These are phyloP conservation scores for Phytophthora tentaculata DNA, from an alignment of 352 stramenopile genomes.

Conservation along the genomic window DNA sequence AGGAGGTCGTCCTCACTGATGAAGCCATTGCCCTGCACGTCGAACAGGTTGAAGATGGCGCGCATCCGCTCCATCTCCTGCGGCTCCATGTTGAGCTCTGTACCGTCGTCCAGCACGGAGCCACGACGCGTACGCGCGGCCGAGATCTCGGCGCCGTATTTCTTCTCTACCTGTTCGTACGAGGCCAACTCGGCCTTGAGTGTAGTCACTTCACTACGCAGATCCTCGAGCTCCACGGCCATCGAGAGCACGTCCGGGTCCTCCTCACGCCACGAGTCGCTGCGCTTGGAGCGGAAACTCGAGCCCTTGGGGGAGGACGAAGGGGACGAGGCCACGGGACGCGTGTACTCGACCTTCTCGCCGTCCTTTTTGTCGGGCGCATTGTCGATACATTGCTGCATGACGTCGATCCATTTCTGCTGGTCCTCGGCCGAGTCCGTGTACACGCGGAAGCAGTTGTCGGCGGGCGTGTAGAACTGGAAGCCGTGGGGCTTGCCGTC, in stretches of 20 bases:
- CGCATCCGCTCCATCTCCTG: constrained; percentile 89
- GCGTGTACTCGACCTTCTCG: constrained; percentile 66
- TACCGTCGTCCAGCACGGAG: constrained; percentile 79
- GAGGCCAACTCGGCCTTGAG: constrained; percentile 74
- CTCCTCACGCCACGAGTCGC: constrained; percentile 83
- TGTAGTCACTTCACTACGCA: constrained; percentile 74
- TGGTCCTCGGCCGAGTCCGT: constrained; percentile 77
- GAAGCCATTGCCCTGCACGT: constrained; percentile 81
- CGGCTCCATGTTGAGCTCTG: constrained; percentile 78
- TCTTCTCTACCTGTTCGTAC: constrained; percentile 85
- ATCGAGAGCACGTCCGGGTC: constrained; percentile 72
- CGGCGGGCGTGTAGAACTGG: constrained; percentile 87
- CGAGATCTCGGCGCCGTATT: constrained; percentile 64
- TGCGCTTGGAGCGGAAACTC: constrained; percentile 54
- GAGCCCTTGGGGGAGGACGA: constrained; percentile 59
- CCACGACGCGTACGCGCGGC: constrained; percentile 63
- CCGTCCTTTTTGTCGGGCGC: constrained; percentile 73
- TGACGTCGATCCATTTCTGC: constrained; percentile 65
- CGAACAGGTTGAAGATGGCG: constrained; percentile 85
- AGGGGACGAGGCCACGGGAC: constrained; percentile 72
- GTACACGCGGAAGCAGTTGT: constrained; percentile 89
- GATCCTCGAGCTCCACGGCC: constrained; percentile 72
- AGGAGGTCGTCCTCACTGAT: constrained; percentile 81
- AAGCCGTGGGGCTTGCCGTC: constrained; percentile 88
- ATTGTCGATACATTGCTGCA: constrained; percentile 76